A percentile compares a stretch with the other conserved stretches of the same genome.
These are phyloP conservation scores for Rubroboletus satanas DNA, from an alignment of 768 basidiomycete species.

Conservation along the genomic window DNA sequence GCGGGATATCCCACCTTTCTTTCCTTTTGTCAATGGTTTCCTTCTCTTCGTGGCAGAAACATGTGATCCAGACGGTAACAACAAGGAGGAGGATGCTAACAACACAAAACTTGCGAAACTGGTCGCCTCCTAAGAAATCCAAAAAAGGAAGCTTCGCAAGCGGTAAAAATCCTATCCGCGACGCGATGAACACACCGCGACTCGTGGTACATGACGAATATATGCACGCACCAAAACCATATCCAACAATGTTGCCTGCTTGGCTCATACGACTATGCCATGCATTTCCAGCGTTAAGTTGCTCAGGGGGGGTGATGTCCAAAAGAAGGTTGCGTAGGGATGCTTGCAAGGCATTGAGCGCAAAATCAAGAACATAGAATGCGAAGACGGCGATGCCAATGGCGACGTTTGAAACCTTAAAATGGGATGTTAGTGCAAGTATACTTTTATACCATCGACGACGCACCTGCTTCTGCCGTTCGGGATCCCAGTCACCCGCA, in stretches of 20 bases:
- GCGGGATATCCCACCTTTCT: constrained; percentile 35
- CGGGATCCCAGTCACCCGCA: constrained; percentile 84
- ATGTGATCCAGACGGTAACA: constrained; percentile 83
- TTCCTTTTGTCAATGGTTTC: constrained; percentile 49
- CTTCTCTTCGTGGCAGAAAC: constrained; percentile 78
- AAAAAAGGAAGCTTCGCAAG: constrained; percentile 76
- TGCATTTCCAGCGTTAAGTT: constrained; percentile 91
- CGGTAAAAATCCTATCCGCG: constrained; percentile 73
- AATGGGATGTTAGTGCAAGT: not conserved
- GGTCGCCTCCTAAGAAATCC: constrained; percentile 77
- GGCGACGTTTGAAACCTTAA: constrained; percentile 61
- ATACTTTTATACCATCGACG: not conserved
- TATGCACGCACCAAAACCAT: constrained; percentile 67
- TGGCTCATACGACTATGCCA: constrained; percentile 98
- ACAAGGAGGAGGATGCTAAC: constrained; percentile 77
- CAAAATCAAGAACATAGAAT: constrained; percentile 95
- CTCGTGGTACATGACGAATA: not conserved
- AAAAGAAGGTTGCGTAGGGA: constrained; percentile 91
- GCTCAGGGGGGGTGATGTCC: constrained; percentile 84
- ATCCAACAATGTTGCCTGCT: constrained; percentile 95
- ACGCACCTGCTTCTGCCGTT: constrained; percentile 56
- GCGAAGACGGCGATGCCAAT: constrained; percentile 84
- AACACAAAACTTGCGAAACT: constrained; percentile 95
- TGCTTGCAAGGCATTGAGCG: constrained; percentile 93
- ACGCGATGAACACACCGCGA: constrained; percentile 7